Base-by-base conservation (phyloP, 805 yeast genomes). In the Maudiozyma saulgeensis region DNA sequence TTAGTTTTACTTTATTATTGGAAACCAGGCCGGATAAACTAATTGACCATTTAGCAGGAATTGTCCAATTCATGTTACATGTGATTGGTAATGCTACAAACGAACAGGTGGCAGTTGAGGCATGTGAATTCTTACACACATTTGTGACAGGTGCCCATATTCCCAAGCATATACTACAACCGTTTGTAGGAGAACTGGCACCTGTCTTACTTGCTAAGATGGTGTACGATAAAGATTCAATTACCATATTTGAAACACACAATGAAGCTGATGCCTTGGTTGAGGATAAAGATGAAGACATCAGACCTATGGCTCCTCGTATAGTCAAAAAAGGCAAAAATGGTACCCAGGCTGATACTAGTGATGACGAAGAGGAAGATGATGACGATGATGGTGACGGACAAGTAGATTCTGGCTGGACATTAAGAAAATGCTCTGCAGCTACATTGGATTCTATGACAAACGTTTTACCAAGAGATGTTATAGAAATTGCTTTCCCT, bases 341-440 rank as follows among this genome's bases (percentile, higher is more conserved):
- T 23, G 79, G 75, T 16, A 80, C 75, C 25, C 71, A 68, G 21
- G 73, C 68, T 23, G 79, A 75, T 13, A 78, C 69, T 37, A 74
- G 68, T 21, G 80, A 76, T 9, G 81, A 76, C 15, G 82, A 78
- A 41, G 82, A 75, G 28, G 84, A 77, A 13, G 87, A 79, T 15
- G 87, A 79, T 25, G 91, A 81, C 31, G 93, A 82, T 11, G 90
- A 80, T 28, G 88, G 80, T 45, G 85, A 78, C 47, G 84, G 76
- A 45, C 82, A 76, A 49, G 81, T 77, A 37, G 75, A 81, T 43
- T 79, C 82, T 35, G 87, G 81, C 57, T 93, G 99, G 99, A 88
- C 82, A 59, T 68, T 93, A 51, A 77, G 99, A 60, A 91, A 91
- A 68, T 91, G 98, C 66, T 76, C 96, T 4, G 98, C 98, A 3